Evolutionary conservation across 495 filamentous ascomycete species (phyloP).

Genomic region (Daldinia vernicosa): DNA sequence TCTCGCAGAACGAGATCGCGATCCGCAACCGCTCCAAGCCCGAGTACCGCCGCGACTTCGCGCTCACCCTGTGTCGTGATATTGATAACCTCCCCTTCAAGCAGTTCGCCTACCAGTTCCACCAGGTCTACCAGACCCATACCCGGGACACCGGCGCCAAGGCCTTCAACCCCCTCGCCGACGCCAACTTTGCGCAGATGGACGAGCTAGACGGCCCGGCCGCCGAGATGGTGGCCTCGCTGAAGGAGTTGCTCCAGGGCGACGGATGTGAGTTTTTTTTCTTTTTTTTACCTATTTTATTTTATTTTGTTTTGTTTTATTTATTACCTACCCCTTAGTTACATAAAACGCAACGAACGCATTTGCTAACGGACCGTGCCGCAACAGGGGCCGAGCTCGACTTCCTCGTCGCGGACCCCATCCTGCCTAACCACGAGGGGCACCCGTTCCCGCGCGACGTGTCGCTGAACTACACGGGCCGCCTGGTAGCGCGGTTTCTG

Average conservation of each 20-base stretch:
- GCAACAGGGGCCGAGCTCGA: conserved; percentile 57
- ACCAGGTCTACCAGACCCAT: conserved; percentile 63
- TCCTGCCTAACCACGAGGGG: conserved; percentile 54
- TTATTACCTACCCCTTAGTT: too few relatives aligned
- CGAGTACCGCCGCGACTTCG: conserved; percentile 51
- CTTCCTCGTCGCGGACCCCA: conserved; percentile 55
- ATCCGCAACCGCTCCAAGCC: conserved; percentile 44
- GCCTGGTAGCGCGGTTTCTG: conserved; percentile 59
- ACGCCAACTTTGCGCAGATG: conserved; percentile 45
- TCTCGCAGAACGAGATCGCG: conserved; percentile 58
- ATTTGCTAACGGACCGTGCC: conserved; percentile 16
- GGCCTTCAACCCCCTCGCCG: conserved; percentile 58
- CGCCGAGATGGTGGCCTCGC: conserved; percentile 53
- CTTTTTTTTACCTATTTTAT: too few relatives aligned
- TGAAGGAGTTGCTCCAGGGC: conserved; percentile 52
- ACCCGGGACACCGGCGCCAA: conserved; percentile 51
- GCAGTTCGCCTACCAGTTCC: conserved; percentile 62
- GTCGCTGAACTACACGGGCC: conserved; percentile 59
- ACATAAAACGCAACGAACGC: too few relatives aligned
- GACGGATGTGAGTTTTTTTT: conserved; percentile 51
- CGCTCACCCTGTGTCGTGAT: conserved; percentile 52
- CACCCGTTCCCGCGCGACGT: conserved; percentile 55
- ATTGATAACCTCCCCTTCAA: conserved; percentile 63
- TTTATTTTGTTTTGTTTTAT: not conserved
- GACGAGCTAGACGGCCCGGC: conserved; percentile 52